Evolutionary conservation across 73 alveolate genomes (phyloP).

Genomic region (Urostyla sp.): DNA sequence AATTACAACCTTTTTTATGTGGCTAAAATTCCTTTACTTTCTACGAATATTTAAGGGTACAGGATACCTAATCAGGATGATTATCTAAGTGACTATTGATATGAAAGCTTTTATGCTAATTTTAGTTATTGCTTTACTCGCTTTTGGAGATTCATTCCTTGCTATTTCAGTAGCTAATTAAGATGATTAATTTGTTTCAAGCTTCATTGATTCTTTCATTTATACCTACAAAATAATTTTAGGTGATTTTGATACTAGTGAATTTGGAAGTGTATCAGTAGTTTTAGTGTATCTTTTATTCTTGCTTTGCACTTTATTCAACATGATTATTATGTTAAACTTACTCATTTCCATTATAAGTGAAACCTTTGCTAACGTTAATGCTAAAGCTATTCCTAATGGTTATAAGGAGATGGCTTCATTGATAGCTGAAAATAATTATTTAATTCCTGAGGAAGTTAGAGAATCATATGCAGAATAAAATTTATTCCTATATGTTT

Average conservation of each 20-base stretch:
- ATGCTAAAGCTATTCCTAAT: not conserved
- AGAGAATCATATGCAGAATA: conserved; percentile 14
- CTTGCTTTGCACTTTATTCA: conserved; percentile 28
- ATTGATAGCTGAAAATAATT: conserved; percentile 48
- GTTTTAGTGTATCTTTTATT: conserved; percentile 28
- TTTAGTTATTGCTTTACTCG: conserved; percentile 16
- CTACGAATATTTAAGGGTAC: conserved; percentile 22
- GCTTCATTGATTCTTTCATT: not conserved
- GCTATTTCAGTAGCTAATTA: not conserved
- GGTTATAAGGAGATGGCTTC: conserved; percentile 31
- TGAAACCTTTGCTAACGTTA: conserved; percentile 49
- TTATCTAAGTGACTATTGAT: conserved; percentile 47
- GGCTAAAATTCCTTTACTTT: conserved; percentile 43
- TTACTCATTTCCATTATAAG: conserved; percentile 6
- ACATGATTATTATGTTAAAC: conserved; percentile 34
- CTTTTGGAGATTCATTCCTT: conserved; percentile 15
- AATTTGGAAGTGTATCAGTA: conserved; percentile 2
- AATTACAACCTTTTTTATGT: not conserved
- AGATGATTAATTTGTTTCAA: not conserved
- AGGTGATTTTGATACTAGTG: conserved; percentile 52
- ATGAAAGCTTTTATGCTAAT: conserved; percentile 17
- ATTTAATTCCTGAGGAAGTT: not conserved
- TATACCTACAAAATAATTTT: conserved; percentile 10
- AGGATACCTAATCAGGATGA: conserved; percentile 53
- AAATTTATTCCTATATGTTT: not conserved